Base-by-base conservation (phyloP, 1,284 basidiomycete species). In the Inonotus obliquus region DNA sequence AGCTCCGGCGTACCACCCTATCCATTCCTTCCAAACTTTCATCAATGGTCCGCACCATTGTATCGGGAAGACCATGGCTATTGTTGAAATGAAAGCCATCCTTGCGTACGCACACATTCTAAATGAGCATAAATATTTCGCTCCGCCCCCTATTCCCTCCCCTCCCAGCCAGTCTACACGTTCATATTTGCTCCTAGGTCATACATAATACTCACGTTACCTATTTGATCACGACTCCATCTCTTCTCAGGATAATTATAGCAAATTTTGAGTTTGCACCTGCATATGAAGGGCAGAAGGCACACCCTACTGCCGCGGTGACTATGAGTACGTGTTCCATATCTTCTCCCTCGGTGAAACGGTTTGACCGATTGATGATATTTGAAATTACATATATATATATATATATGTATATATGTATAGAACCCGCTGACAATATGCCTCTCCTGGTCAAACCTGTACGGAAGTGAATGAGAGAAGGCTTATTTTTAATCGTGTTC, bases 21-120 rank as follows among this genome's bases (percentile, higher is more conserved):
- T 55, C 13, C 59, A 61, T 38, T 62, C 63, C 9, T 57, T 62
- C 57, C 57, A 60, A 27, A 44, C 64, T 7, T 65, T 65, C 44
- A 63, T 65, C 59, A 32, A 14, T 19, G 64, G 64, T 17, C 62
- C 64, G 32, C 64, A 65, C 49, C 59, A 62, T 27, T 65, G 64
- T 63, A 65, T 65, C 39, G 66, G 66, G 25, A 64, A 63, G 68
- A 81, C 79, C 0, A 81, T 82, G 81, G 74, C 79, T 0, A 74
- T 81, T 23, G 74, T 77, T 38, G 81, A 82, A 68, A 82, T 81
- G 80, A 81, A 81, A 65, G 76, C 75, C 48, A 74, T 78, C 13
- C 60, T 77, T 19, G 71, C 74, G 79, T 79, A 61, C 56, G 76
- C 72, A 11, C 11, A 53, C 1, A 47, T 25, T 49, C 55, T 49